phyloP scores from a whole-genome alignment of 768 basidiomycete genomes.

The Boletus reticulatus region DNA sequence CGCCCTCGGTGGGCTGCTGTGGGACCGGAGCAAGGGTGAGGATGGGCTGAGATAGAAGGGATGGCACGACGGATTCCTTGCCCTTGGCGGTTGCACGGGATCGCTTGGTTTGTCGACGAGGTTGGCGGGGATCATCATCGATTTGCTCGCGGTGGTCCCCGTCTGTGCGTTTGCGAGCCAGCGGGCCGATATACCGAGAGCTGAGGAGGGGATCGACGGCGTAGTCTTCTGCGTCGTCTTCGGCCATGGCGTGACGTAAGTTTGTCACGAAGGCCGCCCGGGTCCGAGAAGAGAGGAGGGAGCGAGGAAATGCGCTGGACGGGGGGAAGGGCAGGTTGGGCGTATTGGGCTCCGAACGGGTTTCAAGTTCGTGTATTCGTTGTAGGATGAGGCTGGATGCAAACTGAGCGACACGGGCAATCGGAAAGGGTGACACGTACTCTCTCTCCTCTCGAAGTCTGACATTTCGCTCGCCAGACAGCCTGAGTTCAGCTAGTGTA shows the following conservation, averaged over 20 bases:
- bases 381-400: slow-evolving; percentile 48
- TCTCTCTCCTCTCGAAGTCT: slow-evolving; percentile 61
- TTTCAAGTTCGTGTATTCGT: slow-evolving; percentile 61
- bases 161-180: slow-evolving; percentile 42
- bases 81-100: slow-evolving; percentile 36
- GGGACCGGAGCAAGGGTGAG: slow-evolving; percentile 26
- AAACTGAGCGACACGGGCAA: slow-evolving; percentile 2
- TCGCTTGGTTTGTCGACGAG: slow-evolving; percentile 34
- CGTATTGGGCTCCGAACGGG: slow-evolving; percentile 33
- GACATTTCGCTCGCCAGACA: slow-evolving; percentile 62
- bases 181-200: slow-evolving; percentile 46
- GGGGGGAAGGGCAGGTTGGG: slow-evolving; percentile 36
- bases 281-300: slow-evolving; percentile 41
- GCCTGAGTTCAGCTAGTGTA: slow-evolving; percentile 50
- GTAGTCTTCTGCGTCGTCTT: slow-evolving; percentile 44
- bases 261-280: slow-evolving; percentile 47
- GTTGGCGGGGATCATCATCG: slow-evolving; percentile 48
- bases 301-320: slow-evolving; percentile 49
- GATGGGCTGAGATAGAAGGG: slow-evolving; percentile 23
- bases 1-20: slow-evolving; percentile 15
- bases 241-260: slow-evolving; percentile 46
- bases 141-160: slow-evolving; percentile 40
- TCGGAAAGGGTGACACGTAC: slow-evolving; percentile 38
- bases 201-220: slow-evolving; percentile 42
- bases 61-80: slow-evolving; percentile 32